Percentiles rank a stretch among this genome's conserved stretches.
Evolutionary conservation across 208 protist genomes (phyloP).

Genomic region (Kentomonas sorsogonicus): DNA sequence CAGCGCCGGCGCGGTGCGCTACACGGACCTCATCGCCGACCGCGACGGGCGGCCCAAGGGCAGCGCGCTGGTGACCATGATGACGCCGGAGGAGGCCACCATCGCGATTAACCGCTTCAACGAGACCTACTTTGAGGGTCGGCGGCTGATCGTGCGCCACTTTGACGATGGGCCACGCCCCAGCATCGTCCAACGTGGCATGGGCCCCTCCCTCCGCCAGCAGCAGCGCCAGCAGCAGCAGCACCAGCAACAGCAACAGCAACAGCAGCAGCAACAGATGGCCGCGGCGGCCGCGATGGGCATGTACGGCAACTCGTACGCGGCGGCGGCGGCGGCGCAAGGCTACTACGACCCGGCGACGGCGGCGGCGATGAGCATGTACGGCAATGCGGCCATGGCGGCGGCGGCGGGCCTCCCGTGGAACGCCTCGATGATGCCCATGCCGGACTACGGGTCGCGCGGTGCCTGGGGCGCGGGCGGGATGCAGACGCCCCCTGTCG

Average conservation of each 20-base stretch:
- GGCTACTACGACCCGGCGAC: neutral
- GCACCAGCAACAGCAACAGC: slow-evolving; percentile 18
- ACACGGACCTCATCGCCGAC: slow-evolving; percentile 84
- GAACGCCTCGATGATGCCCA: too few species aligned
- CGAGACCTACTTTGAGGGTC: slow-evolving; percentile 86
- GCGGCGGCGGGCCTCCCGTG: too few species aligned
- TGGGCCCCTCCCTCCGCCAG: slow-evolving; percentile 54
- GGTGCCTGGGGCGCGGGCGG: too few species aligned
- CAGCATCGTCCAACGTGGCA: slow-evolving; percentile 63
- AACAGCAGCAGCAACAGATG: slow-evolving; percentile 17
- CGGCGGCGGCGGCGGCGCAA: neutral
- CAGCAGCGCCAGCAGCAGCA: slow-evolving; percentile 16
- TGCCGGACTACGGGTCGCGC: too few species aligned
- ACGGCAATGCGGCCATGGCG: too few species aligned
- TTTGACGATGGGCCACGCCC: slow-evolving; percentile 80
- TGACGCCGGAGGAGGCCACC: slow-evolving; percentile 51
- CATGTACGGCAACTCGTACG: too few species aligned
- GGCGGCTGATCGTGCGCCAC: slow-evolving; percentile 76
- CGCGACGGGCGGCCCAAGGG: slow-evolving; percentile 66
- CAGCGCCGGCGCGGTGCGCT: slow-evolving; percentile 74
- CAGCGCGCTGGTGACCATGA: slow-evolving; percentile 82
- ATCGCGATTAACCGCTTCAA: slow-evolving; percentile 78
- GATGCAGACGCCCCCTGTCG: slow-evolving; percentile 25
- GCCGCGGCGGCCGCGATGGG: neutral
- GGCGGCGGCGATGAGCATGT: slow-evolving; percentile 16